Base-by-base conservation (phyloP, 2,329 filamentous ascomycete genomes). In the Mycosphaerella sp. region DNA sequence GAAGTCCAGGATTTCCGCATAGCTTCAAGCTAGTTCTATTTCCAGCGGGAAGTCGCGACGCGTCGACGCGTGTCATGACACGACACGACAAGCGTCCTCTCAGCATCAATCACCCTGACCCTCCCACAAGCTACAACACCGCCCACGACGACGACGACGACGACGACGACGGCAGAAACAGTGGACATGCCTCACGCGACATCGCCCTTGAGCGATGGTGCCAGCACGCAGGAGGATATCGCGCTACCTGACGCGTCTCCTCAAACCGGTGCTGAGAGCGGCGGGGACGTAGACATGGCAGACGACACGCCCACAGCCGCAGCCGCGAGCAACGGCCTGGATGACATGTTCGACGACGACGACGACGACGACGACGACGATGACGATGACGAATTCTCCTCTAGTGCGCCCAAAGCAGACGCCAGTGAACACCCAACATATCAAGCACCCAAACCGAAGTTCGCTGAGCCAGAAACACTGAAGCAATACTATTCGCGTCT, bases 401-500 rank as follows among this genome's bases (percentile, higher is more conserved):
- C 79, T 4, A 79, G 75, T 55, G 74, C 73, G n/a, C 69, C 70
- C 25, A 74, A 73, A 45, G 67, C 73, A 49, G 65, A 73, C 57
- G 64, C 73, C 59, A 61, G 70, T 45, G 68, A 68, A 39, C 66
- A 73, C 58, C 53, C 59, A 10, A 41, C 53, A 28, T 16, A 36
- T 18, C 64, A 71, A n/a, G 50, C 59, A 32, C 55, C 57, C 18
- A 60, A 63, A 45, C 52, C 60, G 4, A 59, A 56, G 25, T 66
- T 53, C 37, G 86, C 82, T 35, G 88, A 95, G 60, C 83, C 87
- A 1, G 87, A 90, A 64, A 80, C 94, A 9, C 89, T 97, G 82
- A 82, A 87, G 62, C 87, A 86, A 58, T 98, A 96, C 73, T 98
- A 98, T 68, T 87, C 95, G 66, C 87, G 93, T 42, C 77, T 98